These are phyloP conservation scores for Vigna nakashimae DNA, from an alignment of 306 rosid genomes.

Conservation along the genomic window DNA sequence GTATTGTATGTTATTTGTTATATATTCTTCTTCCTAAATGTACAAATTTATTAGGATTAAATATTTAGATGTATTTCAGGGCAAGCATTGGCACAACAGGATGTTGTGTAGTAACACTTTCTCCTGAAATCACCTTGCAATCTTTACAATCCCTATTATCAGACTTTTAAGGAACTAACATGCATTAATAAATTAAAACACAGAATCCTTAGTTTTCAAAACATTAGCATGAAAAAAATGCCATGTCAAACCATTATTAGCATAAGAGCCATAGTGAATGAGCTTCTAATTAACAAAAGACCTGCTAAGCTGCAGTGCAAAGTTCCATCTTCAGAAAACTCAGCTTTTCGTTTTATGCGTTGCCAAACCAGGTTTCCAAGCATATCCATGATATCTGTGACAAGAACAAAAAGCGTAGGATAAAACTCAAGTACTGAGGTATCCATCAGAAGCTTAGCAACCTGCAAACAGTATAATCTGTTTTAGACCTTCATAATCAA, in stretches of 20 bases:
- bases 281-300: constrained; percentile 45
- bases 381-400: constrained; percentile 88
- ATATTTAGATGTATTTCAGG: not conserved
- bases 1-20: not conserved
- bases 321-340: constrained; percentile 79
- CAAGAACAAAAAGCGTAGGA: constrained; percentile 92
- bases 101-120: not conserved
- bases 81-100: not conserved
- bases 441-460: constrained; percentile 91
- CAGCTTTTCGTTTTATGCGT: constrained; percentile 86
- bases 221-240: constrained; percentile 3
- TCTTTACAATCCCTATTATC: not conserved
- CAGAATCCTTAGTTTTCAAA: constrained; percentile 16
- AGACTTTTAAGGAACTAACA: not conserved
- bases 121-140: not conserved
- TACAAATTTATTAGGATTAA: not conserved
- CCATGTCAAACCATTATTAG: not conserved
- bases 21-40: not conserved
- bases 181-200: constrained; percentile 19
- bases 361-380: constrained; percentile 94
- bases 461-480: constrained; percentile 67
- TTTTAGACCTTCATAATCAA: constrained; percentile 33
- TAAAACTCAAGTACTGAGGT: constrained; percentile 84
- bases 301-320: constrained; percentile 69
- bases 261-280: constrained; percentile 17